phyloP scores from a whole-genome alignment of 495 filamentous ascomycete species.

The Clavariopsis aquatica region DNA sequence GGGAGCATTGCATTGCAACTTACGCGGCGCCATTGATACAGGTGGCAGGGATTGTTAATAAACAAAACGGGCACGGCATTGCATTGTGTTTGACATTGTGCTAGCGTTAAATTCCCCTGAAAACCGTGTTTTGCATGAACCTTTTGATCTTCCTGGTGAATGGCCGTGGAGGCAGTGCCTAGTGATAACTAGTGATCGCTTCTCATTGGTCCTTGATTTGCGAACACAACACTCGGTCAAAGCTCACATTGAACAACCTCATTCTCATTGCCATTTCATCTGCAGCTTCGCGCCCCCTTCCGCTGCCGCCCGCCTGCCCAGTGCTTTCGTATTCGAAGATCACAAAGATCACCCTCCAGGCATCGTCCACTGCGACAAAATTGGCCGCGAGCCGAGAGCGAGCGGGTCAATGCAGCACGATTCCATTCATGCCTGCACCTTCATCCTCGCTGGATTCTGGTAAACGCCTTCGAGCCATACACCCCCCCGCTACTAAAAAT shows the following conservation, averaged over 20 bases:
- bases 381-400: constrained; percentile 20
- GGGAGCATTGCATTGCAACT: constrained; percentile 8
- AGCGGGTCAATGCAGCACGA: constrained; percentile 31
- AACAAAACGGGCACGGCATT: constrained; percentile 5
- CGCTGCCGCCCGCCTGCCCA: not conserved
- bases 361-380: constrained; percentile 12
- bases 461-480: constrained; percentile 24
- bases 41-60: not conserved
- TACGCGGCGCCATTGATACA: not conserved
- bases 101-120: not conserved
- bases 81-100: not conserved
- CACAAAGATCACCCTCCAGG: not conserved
- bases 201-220: not conserved
- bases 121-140: constrained; percentile 4
- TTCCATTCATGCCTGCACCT: constrained; percentile 40
- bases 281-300: constrained; percentile 3
- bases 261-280: constrained; percentile 11
- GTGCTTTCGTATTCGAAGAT: not conserved
- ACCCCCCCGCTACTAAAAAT: not conserved
- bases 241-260: constrained; percentile 23
- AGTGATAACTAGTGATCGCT: no score
- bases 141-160: not conserved
- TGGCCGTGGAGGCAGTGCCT: not conserved
- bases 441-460: constrained; percentile 45
- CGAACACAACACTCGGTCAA: not conserved